phyloP scores from a whole-genome alignment of 352 stramenopile genomes.

The Pythium monospermum region DNA sequence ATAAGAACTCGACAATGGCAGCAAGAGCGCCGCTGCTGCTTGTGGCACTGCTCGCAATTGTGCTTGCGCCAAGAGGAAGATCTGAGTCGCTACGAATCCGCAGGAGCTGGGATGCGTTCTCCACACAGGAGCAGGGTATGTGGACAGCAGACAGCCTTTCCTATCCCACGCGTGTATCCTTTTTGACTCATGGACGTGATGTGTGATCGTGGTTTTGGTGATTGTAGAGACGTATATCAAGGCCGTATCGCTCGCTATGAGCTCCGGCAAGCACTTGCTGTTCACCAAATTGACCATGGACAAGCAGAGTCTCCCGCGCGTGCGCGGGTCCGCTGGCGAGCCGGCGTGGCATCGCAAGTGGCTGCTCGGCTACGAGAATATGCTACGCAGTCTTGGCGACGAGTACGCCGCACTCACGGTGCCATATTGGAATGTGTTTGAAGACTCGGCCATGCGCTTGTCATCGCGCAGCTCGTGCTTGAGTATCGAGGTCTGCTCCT shows the following conservation, averaged over 20 bases:
- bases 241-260: conserved; percentile 26
- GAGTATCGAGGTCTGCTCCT: conserved; percentile 27
- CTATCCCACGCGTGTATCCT: too few relatives aligned
- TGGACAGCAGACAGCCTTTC: too few relatives aligned
- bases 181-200: too few relatives aligned
- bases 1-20: too few relatives aligned
- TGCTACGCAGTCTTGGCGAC: conserved; percentile 26
- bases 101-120: conserved; percentile 27
- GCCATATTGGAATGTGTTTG: conserved; percentile 32
- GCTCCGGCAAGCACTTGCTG: conserved; percentile 25
- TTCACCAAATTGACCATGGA: conserved; percentile 31
- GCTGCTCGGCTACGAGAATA: conserved; percentile 36
- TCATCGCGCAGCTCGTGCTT: conserved; percentile 15
- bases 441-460: conserved; percentile 21
- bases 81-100: conserved; percentile 18
- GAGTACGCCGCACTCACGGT: conserved; percentile 28
- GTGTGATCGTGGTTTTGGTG: background rate
- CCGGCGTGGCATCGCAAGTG: conserved; percentile 29
- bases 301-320: conserved; percentile 12
- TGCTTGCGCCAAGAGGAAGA: background rate
- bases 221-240: conserved; percentile 22
- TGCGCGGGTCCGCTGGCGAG: conserved; percentile 16
- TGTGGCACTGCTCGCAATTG: conserved; percentile 6
- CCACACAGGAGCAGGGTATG: conserved; percentile 20
- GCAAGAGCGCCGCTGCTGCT: background rate